Base-by-base conservation (phyloP, 164 flowering plant species). In the Vitis rupestris region DNA sequence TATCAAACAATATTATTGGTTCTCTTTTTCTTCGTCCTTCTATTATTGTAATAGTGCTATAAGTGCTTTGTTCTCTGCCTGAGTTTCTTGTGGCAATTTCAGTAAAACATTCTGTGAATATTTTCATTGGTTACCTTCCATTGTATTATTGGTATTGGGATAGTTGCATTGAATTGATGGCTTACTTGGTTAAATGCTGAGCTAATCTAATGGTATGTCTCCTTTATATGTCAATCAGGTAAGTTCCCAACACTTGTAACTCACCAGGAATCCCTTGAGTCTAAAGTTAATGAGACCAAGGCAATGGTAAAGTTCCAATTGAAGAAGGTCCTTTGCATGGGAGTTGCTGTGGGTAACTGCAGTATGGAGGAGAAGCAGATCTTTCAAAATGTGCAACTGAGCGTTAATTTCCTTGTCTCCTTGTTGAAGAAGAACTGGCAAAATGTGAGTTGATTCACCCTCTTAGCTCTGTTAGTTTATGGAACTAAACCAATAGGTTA, bases 241-340 rank as follows among this genome's bases (percentile, higher is more conserved):
- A 90, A 90, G 77, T 90, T 88, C 71, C 95, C 95, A 0, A 84
- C 93, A 4, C 85, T 88, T 62, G 93, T 90, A 8, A 74, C 84
- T 12, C 96, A 90, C 67, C 93, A 90, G 70, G 93, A 90, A 53
- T 84, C 93, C 7, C 78, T 88, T 4, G 95, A 88, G 75, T 67
- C 82, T 0, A 87, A 90, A 63, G 96, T 90, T 0, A 87, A 88
- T 72, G 91, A 90, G 74, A 87, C 84, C 47, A 87, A 88, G 72
- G 93, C 93, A 0, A 88, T 79, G 47, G 85, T 90, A 11, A 90
- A 90, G 84, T 88, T 88, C 71, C 96, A 90, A 51, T 78, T 90
- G 60, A 87, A 88, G 84, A 90, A 90, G 80, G 92, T 88, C 6
- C 90, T 88, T 23, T 90, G 91, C 79, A 88, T 90, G 95, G 95